These are phyloP conservation scores for Alternaria ventricosa DNA, from an alignment of 2,329 filamentous ascomycete species.

Conservation along the genomic window DNA sequence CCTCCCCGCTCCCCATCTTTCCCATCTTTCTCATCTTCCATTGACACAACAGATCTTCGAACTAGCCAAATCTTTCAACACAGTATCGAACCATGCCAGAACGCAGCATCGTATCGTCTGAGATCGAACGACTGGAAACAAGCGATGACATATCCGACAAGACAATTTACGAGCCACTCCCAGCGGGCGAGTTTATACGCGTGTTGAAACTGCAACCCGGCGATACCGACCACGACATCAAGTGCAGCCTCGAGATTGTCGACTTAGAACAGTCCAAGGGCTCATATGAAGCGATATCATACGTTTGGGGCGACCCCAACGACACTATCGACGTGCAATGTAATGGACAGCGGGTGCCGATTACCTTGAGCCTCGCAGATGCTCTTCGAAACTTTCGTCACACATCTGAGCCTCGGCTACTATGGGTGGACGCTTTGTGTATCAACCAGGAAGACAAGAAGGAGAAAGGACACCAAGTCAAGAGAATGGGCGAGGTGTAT, in stretches of 20 bases:
- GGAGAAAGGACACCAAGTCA: background rate
- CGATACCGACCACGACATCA: background rate
- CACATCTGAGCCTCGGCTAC: background rate
- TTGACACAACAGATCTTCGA: background rate
- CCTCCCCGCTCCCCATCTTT: too few species aligned
- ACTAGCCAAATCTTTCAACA: too few species aligned
- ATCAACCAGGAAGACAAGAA: background rate
- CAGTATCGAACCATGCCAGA: too few species aligned
- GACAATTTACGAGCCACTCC: background rate
- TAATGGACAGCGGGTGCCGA: background rate
- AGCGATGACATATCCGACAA: too few species aligned
- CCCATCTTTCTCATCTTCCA: too few species aligned
- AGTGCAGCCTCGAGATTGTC: background rate
- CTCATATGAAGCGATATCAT: background rate
- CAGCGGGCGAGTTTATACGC: background rate
- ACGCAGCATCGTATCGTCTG: too few species aligned
- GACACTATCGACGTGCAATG: background rate
- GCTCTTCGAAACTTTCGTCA: background rate
- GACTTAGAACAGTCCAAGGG: rapidly evolving
- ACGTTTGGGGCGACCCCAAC: background rate
- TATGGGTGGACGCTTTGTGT: background rate
- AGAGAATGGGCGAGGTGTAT: background rate
- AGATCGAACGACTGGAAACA: too few species aligned
- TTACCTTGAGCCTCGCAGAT: background rate
- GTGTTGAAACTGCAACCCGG: background rate